Evolutionary conservation across 768 basidiomycete genomes (phyloP), one percentile per base, ranked within the genome.

Genomic region (Serpula lacrymans): DNA sequence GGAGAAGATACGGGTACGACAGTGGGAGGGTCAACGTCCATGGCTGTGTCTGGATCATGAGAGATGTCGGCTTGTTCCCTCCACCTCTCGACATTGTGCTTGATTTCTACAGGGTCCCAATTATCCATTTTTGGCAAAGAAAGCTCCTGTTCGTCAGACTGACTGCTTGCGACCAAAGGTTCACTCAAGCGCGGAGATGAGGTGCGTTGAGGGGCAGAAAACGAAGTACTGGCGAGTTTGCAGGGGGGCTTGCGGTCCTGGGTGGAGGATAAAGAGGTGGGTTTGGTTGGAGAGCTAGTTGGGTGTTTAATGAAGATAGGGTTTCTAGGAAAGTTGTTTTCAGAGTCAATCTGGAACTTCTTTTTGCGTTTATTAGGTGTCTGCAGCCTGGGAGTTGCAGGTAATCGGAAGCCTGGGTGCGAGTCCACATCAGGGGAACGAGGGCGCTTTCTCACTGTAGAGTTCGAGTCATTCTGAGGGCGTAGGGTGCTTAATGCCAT

Each of bases 81-180:
- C 78, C 78, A 77, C 14, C 54, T 49, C 38, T 71, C 62, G 10
- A 78, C 66, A 39, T 49, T 64, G 25, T 68, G 59, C 41, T 62
- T 63, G 9, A 65, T 57, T 20, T 49, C 42, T 31, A 55, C 56
- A 1, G 54, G 52, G 45, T 68, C 54, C 20, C 53, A 54, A 5
- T 43, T 39, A 18, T 55, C 26, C 28, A 48, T 50, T n/a, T 23
- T 26, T 25, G 64, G 63, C 6, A 67, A 39, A 31, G 55, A 57
- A 34, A 82, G 61, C 47, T 84, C 82, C 33, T 71, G 63, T 53
- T 84, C 84, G 46, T 82, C 78, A 34, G 80, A 82, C 55, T 82
- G 77, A 48, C 82, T 84, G 34, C 79, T 83, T 16, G 77, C 79
- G 6, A 84, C 65, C 14, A 77, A 52, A 22, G 69, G 56, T 54